Conservation (phyloP, 176 grass and related monocot genomes). For the Hordeum vulgare region DNA sequence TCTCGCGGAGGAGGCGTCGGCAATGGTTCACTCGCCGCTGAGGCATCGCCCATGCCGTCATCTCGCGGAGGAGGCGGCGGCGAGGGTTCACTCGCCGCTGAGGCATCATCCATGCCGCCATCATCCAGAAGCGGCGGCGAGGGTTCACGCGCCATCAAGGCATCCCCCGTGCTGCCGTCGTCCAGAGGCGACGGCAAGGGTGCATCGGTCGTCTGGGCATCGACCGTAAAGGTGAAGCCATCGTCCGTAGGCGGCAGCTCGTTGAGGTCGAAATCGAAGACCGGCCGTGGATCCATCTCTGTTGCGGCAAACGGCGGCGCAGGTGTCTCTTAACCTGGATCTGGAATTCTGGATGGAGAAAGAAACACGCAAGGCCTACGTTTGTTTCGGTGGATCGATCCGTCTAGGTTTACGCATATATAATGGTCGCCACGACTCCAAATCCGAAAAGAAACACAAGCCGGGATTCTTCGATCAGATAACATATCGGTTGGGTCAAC, state of each 20-base stretch:
- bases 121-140: too few relatives aligned
- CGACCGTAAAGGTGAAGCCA: neutral
- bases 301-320: too few relatives aligned
- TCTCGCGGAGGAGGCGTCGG: too few relatives aligned
- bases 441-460: neutral
- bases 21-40: neutral
- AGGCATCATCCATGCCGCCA: too few relatives aligned
- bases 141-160: too few relatives aligned
- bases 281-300: neutral
- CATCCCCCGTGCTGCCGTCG: too few relatives aligned
- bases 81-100: neutral
- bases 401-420: neutral
- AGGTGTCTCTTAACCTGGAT: neutral
- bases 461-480: neutral
- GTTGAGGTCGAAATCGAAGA: neutral
- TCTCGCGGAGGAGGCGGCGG: neutral
- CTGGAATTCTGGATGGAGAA: too few relatives aligned
- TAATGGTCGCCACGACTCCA: neutral
- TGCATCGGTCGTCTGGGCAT: neutral
- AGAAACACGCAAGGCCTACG: neutral
- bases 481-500: neutral
- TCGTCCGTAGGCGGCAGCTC: neutral
- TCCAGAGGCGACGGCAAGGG: too few relatives aligned
- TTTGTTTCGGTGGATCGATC: neutral
- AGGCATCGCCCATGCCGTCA: neutral